A percentile compares a stretch with the other conserved stretches of the same genome.
Evolutionary conservation across 2,329 filamentous ascomycete genomes (phyloP).

Genomic region (Amesomyces nigricolor): DNA sequence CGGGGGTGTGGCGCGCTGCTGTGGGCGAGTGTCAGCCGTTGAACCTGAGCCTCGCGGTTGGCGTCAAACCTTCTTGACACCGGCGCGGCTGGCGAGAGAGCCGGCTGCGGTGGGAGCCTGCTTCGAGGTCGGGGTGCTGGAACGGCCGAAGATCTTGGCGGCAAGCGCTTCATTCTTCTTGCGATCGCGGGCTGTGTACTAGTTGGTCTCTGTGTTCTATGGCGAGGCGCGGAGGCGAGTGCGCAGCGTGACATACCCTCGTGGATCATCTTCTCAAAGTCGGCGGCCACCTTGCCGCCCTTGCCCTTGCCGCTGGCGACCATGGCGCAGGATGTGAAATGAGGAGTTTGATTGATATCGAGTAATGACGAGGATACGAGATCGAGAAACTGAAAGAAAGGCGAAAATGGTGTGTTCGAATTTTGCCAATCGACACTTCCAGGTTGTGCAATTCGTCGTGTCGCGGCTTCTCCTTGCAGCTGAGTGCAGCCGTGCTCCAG

Average conservation of each 20-base stretch:
- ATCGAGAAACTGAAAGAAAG: too few species aligned
- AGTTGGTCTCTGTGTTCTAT: not conserved
- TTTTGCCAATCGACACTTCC: too few species aligned
- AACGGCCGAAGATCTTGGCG: constrained; percentile 60
- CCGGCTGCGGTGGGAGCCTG: constrained; percentile 34
- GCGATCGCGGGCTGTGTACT: constrained; percentile 54
- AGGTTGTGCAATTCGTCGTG: not conserved
- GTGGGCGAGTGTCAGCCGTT: not conserved
- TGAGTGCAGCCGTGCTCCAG: not conserved
- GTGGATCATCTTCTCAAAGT: constrained; percentile 52
- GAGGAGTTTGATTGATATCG: not conserved
- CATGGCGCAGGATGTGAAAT: constrained; percentile 17
- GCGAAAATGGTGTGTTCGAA: too few species aligned
- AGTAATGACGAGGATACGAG: not conserved
- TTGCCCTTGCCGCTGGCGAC: constrained; percentile 19
- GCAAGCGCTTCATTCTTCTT: constrained; percentile 69
- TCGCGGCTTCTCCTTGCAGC: not conserved
- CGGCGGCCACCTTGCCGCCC: constrained; percentile 35
- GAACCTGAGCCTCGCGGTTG: not conserved
- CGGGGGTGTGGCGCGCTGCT: constrained; percentile 30
- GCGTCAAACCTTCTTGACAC: constrained; percentile 57
- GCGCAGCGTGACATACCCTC: constrained; percentile 37
- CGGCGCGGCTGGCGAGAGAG: constrained; percentile 65
- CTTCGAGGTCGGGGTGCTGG: constrained; percentile 49
- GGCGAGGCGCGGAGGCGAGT: not conserved